phyloP scores from a whole-genome alignment of 352 stramenopile species.

The Elongisporangium prolatum region DNA sequence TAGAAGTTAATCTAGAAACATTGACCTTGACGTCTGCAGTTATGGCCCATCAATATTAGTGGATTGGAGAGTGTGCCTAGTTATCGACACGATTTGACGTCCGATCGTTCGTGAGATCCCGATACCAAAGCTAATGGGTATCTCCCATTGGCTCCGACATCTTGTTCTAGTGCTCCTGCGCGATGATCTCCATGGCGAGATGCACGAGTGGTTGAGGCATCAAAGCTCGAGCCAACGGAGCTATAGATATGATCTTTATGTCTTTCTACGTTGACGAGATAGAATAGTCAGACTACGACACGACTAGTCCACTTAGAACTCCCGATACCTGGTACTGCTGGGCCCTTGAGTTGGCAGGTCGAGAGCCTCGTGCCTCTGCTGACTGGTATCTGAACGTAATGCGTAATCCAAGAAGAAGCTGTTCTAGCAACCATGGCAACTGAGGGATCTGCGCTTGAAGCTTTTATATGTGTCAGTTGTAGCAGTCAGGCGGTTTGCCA shows the following conservation, averaged over 20 bases:
- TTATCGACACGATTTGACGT: too few relatives aligned
- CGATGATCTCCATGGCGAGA: constrained; percentile 33
- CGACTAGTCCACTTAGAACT: too few relatives aligned
- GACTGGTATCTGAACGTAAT: constrained; percentile 33
- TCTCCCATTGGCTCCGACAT: too few relatives aligned
- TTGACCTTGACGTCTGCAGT: too few relatives aligned
- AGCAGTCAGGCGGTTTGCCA: not conserved
- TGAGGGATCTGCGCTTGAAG: constrained; percentile 29
- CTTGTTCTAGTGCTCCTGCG: constrained; percentile 9
- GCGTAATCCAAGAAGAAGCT: constrained; percentile 44
- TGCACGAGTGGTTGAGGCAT: constrained; percentile 32
- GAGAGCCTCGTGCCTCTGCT: not conserved
- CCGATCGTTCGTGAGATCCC: too few relatives aligned
- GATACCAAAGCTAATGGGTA: too few relatives aligned
- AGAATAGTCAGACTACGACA: not conserved
- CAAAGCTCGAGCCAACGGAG: constrained; percentile 32
- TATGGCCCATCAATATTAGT: too few relatives aligned
- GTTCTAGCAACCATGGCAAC: constrained; percentile 36
- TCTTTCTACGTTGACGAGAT: constrained; percentile 20
- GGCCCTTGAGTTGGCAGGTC: constrained; percentile 7
- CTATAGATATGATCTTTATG: constrained; percentile 41
- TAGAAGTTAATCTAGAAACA: too few relatives aligned
- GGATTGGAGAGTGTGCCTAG: too few relatives aligned
- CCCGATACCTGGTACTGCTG: constrained; percentile 24
- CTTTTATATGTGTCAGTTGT: constrained; percentile 8